Evolutionary conservation across 129 eudicot genomes (phyloP).

Genomic region (Pittosporum tobira): DNA sequence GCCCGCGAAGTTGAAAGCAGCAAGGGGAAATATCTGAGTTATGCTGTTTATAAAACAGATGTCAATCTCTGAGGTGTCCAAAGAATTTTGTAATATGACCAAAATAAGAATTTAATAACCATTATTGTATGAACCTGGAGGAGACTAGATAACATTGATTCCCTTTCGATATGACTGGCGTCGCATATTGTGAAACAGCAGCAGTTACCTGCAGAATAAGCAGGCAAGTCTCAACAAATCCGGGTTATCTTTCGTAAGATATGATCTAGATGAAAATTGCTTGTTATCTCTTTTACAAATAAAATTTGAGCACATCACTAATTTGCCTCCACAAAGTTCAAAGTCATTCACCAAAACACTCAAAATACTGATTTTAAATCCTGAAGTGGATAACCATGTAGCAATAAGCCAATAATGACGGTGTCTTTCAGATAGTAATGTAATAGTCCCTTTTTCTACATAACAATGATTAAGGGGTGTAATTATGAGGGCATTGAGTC

Average conservation of each 20-base stretch:
- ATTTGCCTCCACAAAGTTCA: neutral
- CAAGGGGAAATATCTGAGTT: conserved; percentile 57
- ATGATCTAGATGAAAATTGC: neutral
- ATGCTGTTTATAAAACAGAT: conserved; percentile 34
- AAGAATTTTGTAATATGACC: neutral
- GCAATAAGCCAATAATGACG: neutral
- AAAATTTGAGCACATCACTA: neutral
- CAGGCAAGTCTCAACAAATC: conserved; percentile 4
- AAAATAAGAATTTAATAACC: neutral
- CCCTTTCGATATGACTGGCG: conserved; percentile 43
- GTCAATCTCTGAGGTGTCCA: conserved; percentile 4
- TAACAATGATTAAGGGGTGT: no score
- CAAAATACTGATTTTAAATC: neutral
- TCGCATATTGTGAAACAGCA: conserved; percentile 48
- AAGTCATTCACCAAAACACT: neutral
- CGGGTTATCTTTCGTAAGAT: no score
- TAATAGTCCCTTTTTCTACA: neutral
- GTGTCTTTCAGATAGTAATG: neutral
- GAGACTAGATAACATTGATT: conserved; percentile 63
- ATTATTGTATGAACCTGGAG: conserved; percentile 36
- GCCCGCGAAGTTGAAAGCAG: conserved; percentile 87
- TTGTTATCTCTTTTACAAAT: neutral
- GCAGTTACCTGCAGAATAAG: conserved; percentile 56
- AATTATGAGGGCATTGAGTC: neutral
- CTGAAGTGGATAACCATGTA: neutral